Conservation (phyloP, 768 basidiomycete genomes). For the Leccinum subgranulosum region DNA sequence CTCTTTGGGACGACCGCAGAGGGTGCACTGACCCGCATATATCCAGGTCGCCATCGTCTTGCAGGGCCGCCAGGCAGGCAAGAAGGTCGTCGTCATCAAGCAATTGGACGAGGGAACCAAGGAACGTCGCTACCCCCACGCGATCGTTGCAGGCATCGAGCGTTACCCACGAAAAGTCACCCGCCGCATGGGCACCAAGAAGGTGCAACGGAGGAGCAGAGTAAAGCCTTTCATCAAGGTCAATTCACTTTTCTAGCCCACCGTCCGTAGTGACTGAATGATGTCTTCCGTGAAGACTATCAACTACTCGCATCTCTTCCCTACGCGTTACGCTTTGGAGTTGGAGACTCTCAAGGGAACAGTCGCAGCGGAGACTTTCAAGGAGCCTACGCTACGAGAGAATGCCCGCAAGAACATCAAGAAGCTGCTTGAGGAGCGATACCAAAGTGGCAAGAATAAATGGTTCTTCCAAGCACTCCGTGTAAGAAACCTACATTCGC, state of each 20-base stretch:
- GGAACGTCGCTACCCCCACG: slow-evolving; percentile 95
- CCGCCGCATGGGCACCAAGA: slow-evolving; percentile 96
- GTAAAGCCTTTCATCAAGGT: slow-evolving; percentile 99
- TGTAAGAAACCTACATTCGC: slow-evolving; percentile 41
- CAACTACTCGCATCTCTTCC: slow-evolving; percentile 99
- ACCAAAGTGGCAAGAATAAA: slow-evolving; percentile 91
- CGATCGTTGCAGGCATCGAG: slow-evolving; percentile 97
- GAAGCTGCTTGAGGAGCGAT: slow-evolving; percentile 95
- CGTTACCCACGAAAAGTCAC: slow-evolving; percentile 98
- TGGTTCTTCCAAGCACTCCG: slow-evolving; percentile 94
- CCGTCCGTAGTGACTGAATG: background rate
- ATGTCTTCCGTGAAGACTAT: slow-evolving; percentile 51
- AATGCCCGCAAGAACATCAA: slow-evolving; percentile 95
- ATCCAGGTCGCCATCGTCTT: slow-evolving; percentile 90
- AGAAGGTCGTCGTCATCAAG: slow-evolving; percentile 99
- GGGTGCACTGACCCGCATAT: slow-evolving; percentile 1
- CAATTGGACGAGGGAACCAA: slow-evolving; percentile 97
- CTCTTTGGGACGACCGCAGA: background rate
- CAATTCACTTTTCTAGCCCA: slow-evolving; percentile 21
- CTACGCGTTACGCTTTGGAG: slow-evolving; percentile 97
- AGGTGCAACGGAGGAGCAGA: slow-evolving; percentile 86
- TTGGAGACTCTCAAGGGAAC: slow-evolving; percentile 90
- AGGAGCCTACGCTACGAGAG: slow-evolving; percentile 94
- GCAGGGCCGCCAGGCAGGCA: slow-evolving; percentile 98
- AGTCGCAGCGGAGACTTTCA: slow-evolving; percentile 87